Base-by-base conservation (phyloP, 129 eudicot genomes). In the Calendula officinalis region DNA sequence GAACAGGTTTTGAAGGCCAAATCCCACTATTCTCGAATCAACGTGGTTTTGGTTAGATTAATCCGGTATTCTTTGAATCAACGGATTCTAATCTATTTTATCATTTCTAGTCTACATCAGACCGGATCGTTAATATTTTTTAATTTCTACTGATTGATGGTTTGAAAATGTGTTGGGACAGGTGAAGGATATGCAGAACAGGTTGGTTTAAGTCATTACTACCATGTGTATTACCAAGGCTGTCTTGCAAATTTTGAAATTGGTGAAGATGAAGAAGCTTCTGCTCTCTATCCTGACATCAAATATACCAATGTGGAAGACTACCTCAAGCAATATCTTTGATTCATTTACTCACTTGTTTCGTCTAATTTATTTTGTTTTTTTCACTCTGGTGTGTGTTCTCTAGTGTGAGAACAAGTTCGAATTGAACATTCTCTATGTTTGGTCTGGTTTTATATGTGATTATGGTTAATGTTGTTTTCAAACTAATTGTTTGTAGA, bases 211-310 rank as follows among this genome's bases (percentile, higher is more conserved):
- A 64, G 64, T 5, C 87, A 82, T 62, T 77, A 64, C 46, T 78
- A 78, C 53, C 83, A 82, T 42, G 65, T 77, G 2, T 82, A 54
- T 59, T 82, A 77, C 62, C 46, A 82, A 45, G 87, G 87, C 39
- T 77, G 87, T 67, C 81, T 82, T 41, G 40, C 83, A 15, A 82
- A 74, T 66, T 82, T 82, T 40, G 75, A 82, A 16, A 75, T 77
- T 0, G 67, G 72, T 12, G 74, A 73, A 8, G 78, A 56, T 7
- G 82, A 50, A 11, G 73, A 82, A 40, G 77, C 77, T 34, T 53
- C 75, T 10, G 41, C 43, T 49, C 81, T 82, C 16, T 82, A 82
- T 51, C 87, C 87, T 0, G 81, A 82, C 11, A 51, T 82, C 38
- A 56, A 70, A 27, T 82, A 77, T 64, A 66, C 7, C 32, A 77